These are phyloP conservation scores for Xylaria sp. DNA, from an alignment of 2,329 filamentous ascomycete species.

Conservation along the genomic window DNA sequence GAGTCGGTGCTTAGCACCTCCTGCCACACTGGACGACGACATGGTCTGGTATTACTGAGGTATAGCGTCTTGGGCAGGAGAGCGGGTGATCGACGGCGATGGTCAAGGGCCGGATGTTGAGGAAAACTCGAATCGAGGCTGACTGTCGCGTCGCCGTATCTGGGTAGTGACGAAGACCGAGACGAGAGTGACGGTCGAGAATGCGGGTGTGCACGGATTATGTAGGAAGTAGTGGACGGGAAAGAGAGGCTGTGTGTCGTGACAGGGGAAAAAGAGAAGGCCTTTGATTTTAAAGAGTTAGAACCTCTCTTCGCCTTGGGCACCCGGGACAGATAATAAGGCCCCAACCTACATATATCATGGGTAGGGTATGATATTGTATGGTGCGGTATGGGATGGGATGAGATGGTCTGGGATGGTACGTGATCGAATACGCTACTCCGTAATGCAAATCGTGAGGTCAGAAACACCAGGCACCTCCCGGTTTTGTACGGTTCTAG, in stretches of 20 bases:
- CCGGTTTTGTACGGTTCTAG: background rate
- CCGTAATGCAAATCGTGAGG: background rate
- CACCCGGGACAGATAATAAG: background rate
- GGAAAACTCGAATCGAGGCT: background rate
- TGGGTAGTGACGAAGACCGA: background rate
- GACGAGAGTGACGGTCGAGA: background rate
- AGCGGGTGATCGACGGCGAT: background rate
- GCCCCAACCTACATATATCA: background rate
- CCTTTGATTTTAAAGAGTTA: background rate
- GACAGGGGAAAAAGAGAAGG: background rate
- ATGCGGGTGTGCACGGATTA: background rate
- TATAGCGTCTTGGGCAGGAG: conserved; percentile 1
- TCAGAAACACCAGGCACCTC: background rate
- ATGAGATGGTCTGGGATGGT: background rate
- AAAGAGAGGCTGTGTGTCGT: background rate
- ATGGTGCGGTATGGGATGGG: background rate
- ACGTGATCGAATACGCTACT: background rate
- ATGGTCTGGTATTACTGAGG: conserved; percentile 17
- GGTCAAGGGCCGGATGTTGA: background rate
- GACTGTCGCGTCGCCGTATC: background rate
- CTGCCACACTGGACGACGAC: conserved; percentile 26
- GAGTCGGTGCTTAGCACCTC: conserved; percentile 68
- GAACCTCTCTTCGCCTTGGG: background rate
- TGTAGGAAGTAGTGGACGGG: too few relatives aligned
- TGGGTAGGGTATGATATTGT: too few relatives aligned